phyloP scores from a whole-genome alignment of 169 alveolate species.

The Eimeria maxima region DNA sequence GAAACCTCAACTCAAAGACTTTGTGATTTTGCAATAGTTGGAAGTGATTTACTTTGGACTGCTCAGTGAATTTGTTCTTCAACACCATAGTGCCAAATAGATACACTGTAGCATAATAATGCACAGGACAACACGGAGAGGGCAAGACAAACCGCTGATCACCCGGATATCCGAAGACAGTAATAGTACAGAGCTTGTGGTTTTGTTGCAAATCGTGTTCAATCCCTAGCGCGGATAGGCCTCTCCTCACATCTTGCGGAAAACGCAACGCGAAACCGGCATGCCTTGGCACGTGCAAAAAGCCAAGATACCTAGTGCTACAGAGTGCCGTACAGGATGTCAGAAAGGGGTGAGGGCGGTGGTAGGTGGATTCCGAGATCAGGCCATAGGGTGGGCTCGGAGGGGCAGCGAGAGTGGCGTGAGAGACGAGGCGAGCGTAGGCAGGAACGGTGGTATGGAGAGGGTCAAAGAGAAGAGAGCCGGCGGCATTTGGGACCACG shows the following conservation, averaged over 20 bases:
- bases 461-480: slow-evolving; percentile 31
- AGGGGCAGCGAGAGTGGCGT: neutral
- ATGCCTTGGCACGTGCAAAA: neutral
- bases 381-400: neutral
- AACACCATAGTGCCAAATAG: neutral
- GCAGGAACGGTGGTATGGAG: slow-evolving; percentile 55
- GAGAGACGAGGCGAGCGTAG: slow-evolving; percentile 37
- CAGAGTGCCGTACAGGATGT: neutral
- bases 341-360: slow-evolving; percentile 31
- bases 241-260: neutral
- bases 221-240: neutral
- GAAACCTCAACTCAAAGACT: neutral
- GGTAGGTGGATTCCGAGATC: slow-evolving; percentile 27
- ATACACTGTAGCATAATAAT: neutral
- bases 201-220: neutral
- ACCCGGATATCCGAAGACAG: neutral
- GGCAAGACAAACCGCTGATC: neutral
- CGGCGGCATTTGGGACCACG: neutral
- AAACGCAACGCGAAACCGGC: neutral
- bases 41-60: neutral
- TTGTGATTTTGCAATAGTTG: neutral
- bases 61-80: neutral
- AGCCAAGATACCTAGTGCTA: slow-evolving; percentile 6
- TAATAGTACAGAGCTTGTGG: neutral
- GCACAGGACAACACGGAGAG: neutral